Evolutionary conservation across 129 eudicot species (phyloP).

Genomic region (Apium graveolens): DNA sequence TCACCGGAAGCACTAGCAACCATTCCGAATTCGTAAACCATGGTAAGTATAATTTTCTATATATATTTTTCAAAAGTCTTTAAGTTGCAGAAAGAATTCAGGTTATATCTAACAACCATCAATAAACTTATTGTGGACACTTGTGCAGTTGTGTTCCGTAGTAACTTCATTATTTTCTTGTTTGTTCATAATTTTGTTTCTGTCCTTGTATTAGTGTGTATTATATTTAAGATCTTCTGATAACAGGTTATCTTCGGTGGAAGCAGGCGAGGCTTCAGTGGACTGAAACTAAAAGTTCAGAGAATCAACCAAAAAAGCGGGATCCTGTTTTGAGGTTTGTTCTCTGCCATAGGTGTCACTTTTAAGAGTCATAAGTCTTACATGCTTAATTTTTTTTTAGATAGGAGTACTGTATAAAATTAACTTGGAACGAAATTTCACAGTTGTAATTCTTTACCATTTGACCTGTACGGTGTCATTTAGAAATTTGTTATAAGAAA

Average conservation of each 20-base stretch:
- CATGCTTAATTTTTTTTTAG: neutral
- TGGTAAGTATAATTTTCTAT: conserved; percentile 32
- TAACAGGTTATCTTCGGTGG: conserved; percentile 56
- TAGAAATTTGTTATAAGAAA: neutral
- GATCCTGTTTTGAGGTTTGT: conserved; percentile 49
- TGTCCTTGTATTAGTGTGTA: neutral
- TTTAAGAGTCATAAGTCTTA: neutral
- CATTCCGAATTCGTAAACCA: conserved; percentile 58
- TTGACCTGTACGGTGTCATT: neutral
- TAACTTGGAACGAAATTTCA: neutral
- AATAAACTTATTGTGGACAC: neutral
- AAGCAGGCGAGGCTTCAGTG: conserved; percentile 53
- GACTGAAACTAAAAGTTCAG: conserved; percentile 38
- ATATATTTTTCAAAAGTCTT: neutral
- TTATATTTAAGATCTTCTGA: conserved; percentile 8
- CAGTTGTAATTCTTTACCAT: neutral
- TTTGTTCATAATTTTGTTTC: neutral
- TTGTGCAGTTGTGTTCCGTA: neutral
- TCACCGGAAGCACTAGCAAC: conserved; percentile 30
- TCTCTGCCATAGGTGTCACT: neutral
- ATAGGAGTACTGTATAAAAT: neutral
- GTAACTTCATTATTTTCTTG: too few relatives aligned
- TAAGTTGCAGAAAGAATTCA: neutral
- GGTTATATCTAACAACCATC: neutral
- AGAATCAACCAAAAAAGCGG: conserved; percentile 20